Evolutionary conservation across 2,329 filamentous ascomycete genomes (phyloP).

Genomic region (Esteya vermicola): DNA sequence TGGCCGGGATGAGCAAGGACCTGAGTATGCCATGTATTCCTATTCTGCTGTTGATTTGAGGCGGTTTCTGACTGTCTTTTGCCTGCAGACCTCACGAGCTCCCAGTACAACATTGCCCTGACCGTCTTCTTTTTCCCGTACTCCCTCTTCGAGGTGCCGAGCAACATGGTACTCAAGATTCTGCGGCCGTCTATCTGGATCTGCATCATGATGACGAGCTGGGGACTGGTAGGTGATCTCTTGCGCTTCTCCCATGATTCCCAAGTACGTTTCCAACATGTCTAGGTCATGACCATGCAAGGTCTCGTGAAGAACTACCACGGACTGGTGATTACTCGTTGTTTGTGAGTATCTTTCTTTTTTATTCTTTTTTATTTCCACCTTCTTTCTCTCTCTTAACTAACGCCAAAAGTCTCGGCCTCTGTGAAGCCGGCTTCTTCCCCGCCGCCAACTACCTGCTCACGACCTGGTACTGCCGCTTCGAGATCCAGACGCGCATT

Average conservation of each 20-base stretch:
- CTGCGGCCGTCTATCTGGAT: conserved; percentile 62
- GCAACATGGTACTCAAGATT: conserved; percentile 62
- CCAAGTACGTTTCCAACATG: no score
- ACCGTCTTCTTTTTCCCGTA: conserved; percentile 77
- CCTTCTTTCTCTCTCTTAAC: no score
- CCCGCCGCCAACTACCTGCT: conserved; percentile 29
- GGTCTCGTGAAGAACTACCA: conserved; percentile 33
- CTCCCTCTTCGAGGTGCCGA: conserved; percentile 57
- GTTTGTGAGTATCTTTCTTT: no score
- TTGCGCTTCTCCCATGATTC: no score
- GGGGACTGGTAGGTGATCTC: conserved; percentile 20
- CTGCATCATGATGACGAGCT: conserved; percentile 58
- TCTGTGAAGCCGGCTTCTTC: conserved; percentile 52
- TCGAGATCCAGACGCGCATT: conserved; percentile 1
- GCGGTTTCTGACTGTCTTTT: no score
- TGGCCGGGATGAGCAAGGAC: conserved; percentile 39
- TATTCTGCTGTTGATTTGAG: conserved; percentile 50
- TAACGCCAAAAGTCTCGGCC: no score
- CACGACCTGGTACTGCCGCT: conserved; percentile 1
- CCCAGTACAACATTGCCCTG: no score
- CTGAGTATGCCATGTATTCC: conserved; percentile 41
- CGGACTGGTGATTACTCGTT: conserved; percentile 31
- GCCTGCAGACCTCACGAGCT: no score
- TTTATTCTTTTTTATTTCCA: no score
- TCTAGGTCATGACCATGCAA: conserved; percentile 33